Base-by-base conservation (phyloP, 352 stramenopile genomes). In the Globisporangium okanoganense region DNA sequence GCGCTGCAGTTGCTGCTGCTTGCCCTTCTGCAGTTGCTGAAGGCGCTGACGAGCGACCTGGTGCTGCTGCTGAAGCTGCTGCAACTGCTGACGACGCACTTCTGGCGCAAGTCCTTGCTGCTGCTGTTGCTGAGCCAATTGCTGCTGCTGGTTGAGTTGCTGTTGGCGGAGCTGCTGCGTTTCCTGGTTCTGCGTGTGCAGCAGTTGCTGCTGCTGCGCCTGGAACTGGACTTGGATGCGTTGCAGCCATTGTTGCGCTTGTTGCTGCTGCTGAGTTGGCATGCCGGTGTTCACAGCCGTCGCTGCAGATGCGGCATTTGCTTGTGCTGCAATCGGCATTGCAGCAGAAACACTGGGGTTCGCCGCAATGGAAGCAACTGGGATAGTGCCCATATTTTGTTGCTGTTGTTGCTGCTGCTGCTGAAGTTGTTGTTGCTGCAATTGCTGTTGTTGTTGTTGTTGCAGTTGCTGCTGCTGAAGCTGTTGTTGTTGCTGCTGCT, bases 141-240 rank as follows among this genome's bases (percentile, higher is more conserved):
- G 79, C 49, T 94, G 82, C 41, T 92, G 82, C 57, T 92, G 82
- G 35, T 82, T 75, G 54, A 90, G 59, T 36, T 94, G 85, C 44
- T 91, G 78, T 45, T 89, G 82, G 6, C 82, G 81, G 44, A 94
- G 67, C 55, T 87, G 78, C 65, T 89, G 75, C 36, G 79, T 88
- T 60, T 94, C 85, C 56, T 90, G 81, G 60, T 93, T 87, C 27
- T 92, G 82, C 12, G 76, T 83, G 31, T 86, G 76, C 25, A 92
- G 56, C 31, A 92, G 45, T 49, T 88, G 77, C 18, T 88, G 81
- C 36, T 90, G 79, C 52, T 94, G 85, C 0, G 79, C 82, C 41
- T 91, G 83, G 59, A 90, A 94, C 59, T 92, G 85, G 25, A 87
- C 81, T 53, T 92, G 85, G 10, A 94, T 82, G 5, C 82, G 80